These are phyloP conservation scores for Nematodospora valgi DNA, from an alignment of 805 yeast species.

Conservation along the genomic window DNA sequence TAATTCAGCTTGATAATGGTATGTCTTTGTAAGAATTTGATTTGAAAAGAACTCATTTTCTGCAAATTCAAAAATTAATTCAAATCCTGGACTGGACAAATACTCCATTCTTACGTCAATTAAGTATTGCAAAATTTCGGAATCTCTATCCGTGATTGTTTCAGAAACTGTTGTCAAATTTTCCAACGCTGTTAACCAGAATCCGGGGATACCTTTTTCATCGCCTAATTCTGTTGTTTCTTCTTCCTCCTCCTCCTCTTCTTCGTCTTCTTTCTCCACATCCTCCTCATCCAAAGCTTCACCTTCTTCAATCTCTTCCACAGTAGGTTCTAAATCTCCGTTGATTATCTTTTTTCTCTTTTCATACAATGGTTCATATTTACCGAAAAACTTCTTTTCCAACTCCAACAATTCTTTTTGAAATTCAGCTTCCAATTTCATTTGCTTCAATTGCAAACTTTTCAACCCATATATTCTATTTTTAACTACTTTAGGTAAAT, in stretches of 20 bases:
- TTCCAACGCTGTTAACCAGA: constrained; percentile 95
- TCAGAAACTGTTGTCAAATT: constrained; percentile 79
- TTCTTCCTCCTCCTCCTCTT: constrained; percentile 38
- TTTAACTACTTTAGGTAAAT: constrained; percentile 69
- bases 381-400: constrained; percentile 72
- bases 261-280: constrained; percentile 38
- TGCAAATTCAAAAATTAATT: constrained; percentile 75
- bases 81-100: constrained; percentile 83
- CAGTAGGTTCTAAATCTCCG: constrained; percentile 75
- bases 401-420: constrained; percentile 83
- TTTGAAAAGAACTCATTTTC: constrained; percentile 77
- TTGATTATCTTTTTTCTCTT: constrained; percentile 67
- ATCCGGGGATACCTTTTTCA: constrained; percentile 80
- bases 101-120: constrained; percentile 75
- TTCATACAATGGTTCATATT: constrained; percentile 73
- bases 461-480: constrained; percentile 79
- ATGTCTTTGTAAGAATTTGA: constrained; percentile 71
- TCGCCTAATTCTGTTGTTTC: constrained; percentile 37
- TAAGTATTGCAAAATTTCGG: constrained; percentile 71
- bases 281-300: constrained; percentile 62
- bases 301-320: constrained; percentile 77
- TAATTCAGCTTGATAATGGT: constrained; percentile 89
- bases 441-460: constrained; percentile 73
- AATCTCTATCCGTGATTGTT: constrained; percentile 84
- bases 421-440: constrained; percentile 83